Conservation (phyloP, 1,139 yeast genomes). For the Candida tropicalis region DNA sequence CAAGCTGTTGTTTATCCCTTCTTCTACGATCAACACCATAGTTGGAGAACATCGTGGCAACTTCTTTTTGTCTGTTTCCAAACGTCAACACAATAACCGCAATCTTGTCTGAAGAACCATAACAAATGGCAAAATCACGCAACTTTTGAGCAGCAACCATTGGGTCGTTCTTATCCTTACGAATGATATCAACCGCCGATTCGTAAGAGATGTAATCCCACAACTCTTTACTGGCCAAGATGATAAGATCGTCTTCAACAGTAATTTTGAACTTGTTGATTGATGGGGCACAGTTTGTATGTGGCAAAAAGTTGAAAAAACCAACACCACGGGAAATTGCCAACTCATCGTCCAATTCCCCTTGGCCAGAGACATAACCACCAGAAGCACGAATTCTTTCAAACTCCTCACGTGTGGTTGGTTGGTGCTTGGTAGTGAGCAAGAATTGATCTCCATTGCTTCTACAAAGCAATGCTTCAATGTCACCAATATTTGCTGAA, state of each 20-base stretch:
- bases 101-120: conserved; percentile 84
- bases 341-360: conserved; percentile 80
- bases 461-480: conserved; percentile 77
- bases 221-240: conserved; percentile 80
- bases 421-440: conserved; percentile 81
- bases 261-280: conserved; percentile 63
- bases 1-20: conserved; percentile 49
- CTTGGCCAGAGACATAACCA: conserved; percentile 85
- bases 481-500: conserved; percentile 91
- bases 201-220: conserved; percentile 88
- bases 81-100: conserved; percentile 82
- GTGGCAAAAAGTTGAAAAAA: conserved; percentile 82
- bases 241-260: conserved; percentile 78
- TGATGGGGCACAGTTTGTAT: conserved; percentile 87
- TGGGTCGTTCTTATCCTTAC: conserved; percentile 82
- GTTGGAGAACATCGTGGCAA: conserved; percentile 18
- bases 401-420: conserved; percentile 77
- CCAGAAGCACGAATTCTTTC: conserved; percentile 90
- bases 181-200: conserved; percentile 86
- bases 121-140: conserved; percentile 91
- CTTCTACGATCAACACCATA: conserved; percentile 45
- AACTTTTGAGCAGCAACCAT: conserved; percentile 91
- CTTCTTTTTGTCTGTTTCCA: conserved; percentile 40
- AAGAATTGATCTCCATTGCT: conserved; percentile 78
- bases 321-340: conserved; percentile 93